Percentiles rank a stretch among this genome's conserved stretches.
These are phyloP conservation scores for Hypoxylon sp. DNA, from an alignment of 2,329 filamentous ascomycete species.

Conservation along the genomic window DNA sequence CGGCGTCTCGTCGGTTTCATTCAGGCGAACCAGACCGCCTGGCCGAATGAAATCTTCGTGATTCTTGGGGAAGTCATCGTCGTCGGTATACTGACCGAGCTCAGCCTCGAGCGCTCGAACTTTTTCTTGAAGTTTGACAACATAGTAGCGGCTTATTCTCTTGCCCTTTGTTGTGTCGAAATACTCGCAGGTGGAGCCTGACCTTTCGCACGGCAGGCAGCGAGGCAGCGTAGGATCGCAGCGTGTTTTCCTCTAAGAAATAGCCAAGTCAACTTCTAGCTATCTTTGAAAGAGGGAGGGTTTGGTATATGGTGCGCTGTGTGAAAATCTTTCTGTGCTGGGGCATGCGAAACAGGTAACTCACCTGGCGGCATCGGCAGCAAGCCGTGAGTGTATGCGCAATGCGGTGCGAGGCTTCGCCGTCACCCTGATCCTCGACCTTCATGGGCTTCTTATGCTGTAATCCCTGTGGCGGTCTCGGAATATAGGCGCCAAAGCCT, in stretches of 20 bases:
- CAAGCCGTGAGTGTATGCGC: conserved; percentile 86
- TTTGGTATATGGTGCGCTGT: conserved; percentile 10
- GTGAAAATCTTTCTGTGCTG: conserved; percentile 9
- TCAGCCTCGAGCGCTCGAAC: conserved; percentile 87
- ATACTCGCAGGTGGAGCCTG: conserved; percentile 93
- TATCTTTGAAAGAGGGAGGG: conserved; percentile 27
- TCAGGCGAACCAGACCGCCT: conserved; percentile 86
- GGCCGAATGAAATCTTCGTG: conserved; percentile 89
- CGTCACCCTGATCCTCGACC: conserved; percentile 63
- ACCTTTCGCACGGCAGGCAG: conserved; percentile 92
- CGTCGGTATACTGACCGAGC: conserved; percentile 82
- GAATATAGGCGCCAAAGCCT: conserved; percentile 64
- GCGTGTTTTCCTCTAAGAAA: conserved; percentile 86
- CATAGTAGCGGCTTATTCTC: conserved; percentile 91
- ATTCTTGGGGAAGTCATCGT: conserved; percentile 79
- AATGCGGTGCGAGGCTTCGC: conserved; percentile 72
- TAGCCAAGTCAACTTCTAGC: conserved; percentile 20
- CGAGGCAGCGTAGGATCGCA: conserved; percentile 94
- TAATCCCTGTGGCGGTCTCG: conserved; percentile 56
- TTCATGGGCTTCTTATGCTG: conserved; percentile 53
- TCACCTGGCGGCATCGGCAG: conserved; percentile 83
- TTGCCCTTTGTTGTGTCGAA: conserved; percentile 89
- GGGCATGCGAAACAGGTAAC: conserved; percentile 50
- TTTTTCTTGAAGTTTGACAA: conserved; percentile 90
- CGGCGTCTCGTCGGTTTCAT: conserved; percentile 86